Evolutionary conservation across 1,284 basidiomycete genomes (phyloP), one percentile per base, ranked within the genome.

Genomic region (Amylostereum areolatum): DNA sequence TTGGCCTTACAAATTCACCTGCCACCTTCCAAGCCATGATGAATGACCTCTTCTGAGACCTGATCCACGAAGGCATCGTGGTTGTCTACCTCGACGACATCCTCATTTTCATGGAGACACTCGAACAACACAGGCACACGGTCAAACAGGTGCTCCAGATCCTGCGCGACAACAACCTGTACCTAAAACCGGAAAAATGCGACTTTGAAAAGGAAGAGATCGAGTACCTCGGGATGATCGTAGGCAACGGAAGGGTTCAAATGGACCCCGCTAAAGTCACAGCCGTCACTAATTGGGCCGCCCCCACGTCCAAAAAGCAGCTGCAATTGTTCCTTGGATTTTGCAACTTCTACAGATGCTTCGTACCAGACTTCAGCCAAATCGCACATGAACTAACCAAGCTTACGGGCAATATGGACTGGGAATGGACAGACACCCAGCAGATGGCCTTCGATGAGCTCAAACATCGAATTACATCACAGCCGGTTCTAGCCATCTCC

Each of bases 211-310:
- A 42, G 0, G 2, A 11, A 0, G 18, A 59, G 24, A 57, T 66
- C 0, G 63, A 71, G 9, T 78, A 67, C 53, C 57, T 78, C 0
- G 72, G 75, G 0, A 57, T 69, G 43, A 56, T 71, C 33, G 50
- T 75, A 1, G 28, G 36, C 0, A 11, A 55, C 28, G 50, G 57
- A 0, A 53, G 58, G 0, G 32, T 73, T 1, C 5, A 37, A 0
- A 73, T 75, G 70, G 65, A 71, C 32, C 54, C 57, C 0, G 46
- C 45, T 0, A 77, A 77, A 48, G 52, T 75, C 0, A 5, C 60
- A 1, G 59, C 60, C 0, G 58, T 75, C 7, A 8, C 35, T 0
- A n/a, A 47, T 0, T 77, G 74, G 74, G 65, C 66, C 0, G 25
- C 29, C 0, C 72, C 69, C 0, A 54, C 44, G 0, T 59, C 45